phyloP scores from a whole-genome alignment of 352 stramenopile genomes.

The Synura sp. region DNA sequence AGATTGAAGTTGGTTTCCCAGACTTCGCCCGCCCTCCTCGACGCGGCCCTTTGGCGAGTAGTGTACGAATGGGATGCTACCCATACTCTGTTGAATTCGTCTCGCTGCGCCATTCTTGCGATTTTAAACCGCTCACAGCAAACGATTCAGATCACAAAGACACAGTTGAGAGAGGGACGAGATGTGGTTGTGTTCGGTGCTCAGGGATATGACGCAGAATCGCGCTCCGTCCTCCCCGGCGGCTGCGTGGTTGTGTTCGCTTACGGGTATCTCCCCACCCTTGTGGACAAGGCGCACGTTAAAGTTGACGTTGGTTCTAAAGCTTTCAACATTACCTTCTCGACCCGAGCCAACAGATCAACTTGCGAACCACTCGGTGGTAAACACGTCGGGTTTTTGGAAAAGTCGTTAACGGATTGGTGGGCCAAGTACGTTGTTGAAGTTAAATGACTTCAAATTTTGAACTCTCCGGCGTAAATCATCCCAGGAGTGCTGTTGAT shows the following conservation, averaged over 20 bases:
- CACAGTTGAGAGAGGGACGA: background rate
- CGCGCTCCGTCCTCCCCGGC: background rate
- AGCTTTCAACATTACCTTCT: constrained; percentile 20
- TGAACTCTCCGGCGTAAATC: no score
- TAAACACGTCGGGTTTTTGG: constrained; percentile 46
- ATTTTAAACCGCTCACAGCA: constrained; percentile 18
- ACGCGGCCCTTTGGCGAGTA: constrained; percentile 14
- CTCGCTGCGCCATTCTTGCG: background rate
- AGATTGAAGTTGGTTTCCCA: no score
- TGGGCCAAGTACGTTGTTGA: constrained; percentile 51
- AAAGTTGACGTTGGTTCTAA: background rate
- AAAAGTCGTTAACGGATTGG: constrained; percentile 49
- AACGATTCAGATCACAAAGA: constrained; percentile 24
- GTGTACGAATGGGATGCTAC: constrained; percentile 25
- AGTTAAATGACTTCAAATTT: no score
- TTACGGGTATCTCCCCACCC: background rate
- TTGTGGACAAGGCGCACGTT: constrained; percentile 11
- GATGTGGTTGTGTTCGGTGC: background rate
- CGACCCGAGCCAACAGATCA: background rate
- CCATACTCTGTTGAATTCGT: background rate
- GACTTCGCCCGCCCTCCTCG: no score
- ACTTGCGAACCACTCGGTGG: background rate
- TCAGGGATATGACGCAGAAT: background rate
- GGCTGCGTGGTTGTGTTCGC: constrained; percentile 9
- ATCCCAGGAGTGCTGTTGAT: no score